phyloP scores from a whole-genome alignment of 371 early-diverging fungal genomes.

The Mucor circinelloides region DNA sequence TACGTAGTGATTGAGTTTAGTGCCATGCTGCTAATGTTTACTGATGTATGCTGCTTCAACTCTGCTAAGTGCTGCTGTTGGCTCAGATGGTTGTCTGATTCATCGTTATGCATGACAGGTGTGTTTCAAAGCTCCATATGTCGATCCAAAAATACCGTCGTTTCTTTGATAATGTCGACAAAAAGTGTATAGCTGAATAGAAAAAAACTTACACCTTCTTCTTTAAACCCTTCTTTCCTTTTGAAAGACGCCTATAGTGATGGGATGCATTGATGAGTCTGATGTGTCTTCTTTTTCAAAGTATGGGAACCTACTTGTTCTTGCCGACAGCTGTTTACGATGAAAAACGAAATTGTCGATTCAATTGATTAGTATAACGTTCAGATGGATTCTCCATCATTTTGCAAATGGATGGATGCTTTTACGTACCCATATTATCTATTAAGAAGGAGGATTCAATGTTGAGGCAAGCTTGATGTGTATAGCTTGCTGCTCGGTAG shows the following conservation, averaged over 20 bases:
- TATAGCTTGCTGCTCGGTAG: neutral
- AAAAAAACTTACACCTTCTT: constrained; percentile 90
- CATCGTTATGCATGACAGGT: neutral
- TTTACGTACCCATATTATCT: constrained; percentile 41
- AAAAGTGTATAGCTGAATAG: neutral
- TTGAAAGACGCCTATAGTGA: constrained; percentile 73
- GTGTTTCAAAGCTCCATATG: neutral
- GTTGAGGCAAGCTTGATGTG: neutral
- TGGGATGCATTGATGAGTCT: constrained; percentile 3
- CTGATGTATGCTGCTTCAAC: neutral
- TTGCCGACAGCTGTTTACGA: constrained; percentile 84
- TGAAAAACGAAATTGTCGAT: neutral
- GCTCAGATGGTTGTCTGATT: neutral
- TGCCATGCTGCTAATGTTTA: neutral
- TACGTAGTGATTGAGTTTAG: neutral
- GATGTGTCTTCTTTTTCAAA: neutral
- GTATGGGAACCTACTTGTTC: constrained; percentile 78
- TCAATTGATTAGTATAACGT: constrained; percentile 11
- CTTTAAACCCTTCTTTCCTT: constrained; percentile 97
- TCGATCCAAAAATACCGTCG: neutral
- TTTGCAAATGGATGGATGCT: constrained; percentile 30
- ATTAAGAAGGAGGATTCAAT: constrained; percentile 33
- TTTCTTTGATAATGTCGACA: neutral
- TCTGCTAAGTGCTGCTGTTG: neutral
- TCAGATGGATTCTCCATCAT: neutral